Conservation (phyloP, 345 rosid genomes). For the Clausena lansium region DNA sequence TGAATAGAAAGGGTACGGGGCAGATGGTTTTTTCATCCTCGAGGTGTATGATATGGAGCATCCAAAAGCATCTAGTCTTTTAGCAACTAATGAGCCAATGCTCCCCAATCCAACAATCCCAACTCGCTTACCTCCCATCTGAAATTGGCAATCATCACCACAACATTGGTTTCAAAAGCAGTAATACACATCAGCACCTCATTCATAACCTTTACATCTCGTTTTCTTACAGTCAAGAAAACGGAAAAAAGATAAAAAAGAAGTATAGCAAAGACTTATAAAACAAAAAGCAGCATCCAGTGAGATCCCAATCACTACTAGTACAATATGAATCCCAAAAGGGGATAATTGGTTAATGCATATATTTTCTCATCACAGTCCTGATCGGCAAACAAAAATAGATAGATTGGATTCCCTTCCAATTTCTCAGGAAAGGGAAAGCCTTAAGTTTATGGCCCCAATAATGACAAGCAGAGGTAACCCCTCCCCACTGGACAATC, state of each 20-base stretch:
- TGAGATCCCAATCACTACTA: no score
- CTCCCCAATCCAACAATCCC: conserved; percentile 56
- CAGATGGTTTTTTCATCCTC: conserved; percentile 28
- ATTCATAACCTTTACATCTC: neutral
- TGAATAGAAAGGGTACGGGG: conserved; percentile 32
- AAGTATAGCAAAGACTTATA: no score
- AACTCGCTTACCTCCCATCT: conserved; percentile 43
- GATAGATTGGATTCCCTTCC: no score
- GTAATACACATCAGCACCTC: neutral
- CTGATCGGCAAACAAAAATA: no score
- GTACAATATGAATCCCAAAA: no score
- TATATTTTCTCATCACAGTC: no score
- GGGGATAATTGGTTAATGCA: no score
- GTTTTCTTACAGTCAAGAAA: neutral
- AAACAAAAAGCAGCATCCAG: no score
- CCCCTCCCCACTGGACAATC: no score
- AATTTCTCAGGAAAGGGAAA: no score
- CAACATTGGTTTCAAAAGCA: neutral
- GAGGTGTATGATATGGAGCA: conserved; percentile 44
- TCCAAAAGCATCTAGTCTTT: conserved; percentile 43
- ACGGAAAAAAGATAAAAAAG: neutral
- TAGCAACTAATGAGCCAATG: conserved; percentile 38
- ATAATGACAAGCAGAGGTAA: no score
- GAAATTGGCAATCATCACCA: conserved; percentile 14
- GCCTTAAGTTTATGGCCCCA: no score